A percentile compares a stretch with the other conserved stretches of the same genome.
Evolutionary conservation across 202 grass and related monocot species (phyloP).

Genomic region (Carex arenaria): DNA sequence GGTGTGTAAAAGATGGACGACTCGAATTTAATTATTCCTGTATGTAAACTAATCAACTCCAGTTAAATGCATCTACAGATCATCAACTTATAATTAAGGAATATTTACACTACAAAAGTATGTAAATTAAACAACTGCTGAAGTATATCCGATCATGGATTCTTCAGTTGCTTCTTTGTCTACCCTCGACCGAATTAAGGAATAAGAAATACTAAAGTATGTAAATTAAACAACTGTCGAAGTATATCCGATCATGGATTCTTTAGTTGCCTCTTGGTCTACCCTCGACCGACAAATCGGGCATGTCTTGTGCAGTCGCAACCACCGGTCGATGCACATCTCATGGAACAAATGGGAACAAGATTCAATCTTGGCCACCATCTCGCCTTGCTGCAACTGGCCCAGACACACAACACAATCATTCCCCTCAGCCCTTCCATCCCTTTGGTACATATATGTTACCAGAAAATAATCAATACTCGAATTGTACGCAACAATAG

Average conservation of each 20-base stretch:
- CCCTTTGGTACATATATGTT: neutral
- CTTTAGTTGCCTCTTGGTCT: neutral
- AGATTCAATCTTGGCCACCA: neutral
- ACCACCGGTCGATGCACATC: conserved; percentile 25
- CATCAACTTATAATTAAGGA: neutral
- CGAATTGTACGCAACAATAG: neutral
- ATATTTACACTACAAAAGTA: neutral
- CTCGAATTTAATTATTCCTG: too few species aligned
- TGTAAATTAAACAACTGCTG: neutral
- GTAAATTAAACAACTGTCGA: neutral
- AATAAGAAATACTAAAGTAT: too few species aligned
- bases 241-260: neutral
- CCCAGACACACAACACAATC: neutral
- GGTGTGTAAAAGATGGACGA: too few species aligned
- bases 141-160: neutral
- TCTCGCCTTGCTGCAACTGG: neutral
- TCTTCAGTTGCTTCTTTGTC: neutral
- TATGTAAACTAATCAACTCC: neutral
- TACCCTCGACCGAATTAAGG: conserved; percentile 1
- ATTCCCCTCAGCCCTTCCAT: neutral
- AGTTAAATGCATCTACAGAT: neutral
- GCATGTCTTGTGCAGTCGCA: conserved; percentile 17
- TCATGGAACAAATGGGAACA: neutral
- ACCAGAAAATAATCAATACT: neutral
- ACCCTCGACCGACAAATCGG: conserved; percentile 24